Conservation (phyloP, 805 yeast genomes). For the Starmerella sp. region DNA sequence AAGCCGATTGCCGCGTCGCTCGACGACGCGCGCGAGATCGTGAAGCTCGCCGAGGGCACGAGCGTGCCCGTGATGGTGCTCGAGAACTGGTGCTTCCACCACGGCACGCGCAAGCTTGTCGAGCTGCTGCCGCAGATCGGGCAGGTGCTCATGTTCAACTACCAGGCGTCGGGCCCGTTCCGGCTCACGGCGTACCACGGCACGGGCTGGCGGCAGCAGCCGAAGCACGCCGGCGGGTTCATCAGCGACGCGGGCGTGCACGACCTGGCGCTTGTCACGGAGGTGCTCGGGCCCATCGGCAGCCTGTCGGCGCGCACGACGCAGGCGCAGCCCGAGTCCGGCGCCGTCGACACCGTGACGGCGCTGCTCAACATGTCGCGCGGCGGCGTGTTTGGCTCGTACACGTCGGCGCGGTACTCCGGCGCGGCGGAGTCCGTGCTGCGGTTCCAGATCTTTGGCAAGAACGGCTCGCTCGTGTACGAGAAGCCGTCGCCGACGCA, state of each 20-base stretch:
- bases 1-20: slow-evolving; percentile 87
- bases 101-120: slow-evolving; percentile 45
- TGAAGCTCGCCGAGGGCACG: slow-evolving; percentile 48
- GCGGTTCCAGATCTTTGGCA: slow-evolving; percentile 63
- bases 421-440: slow-evolving; percentile 69
- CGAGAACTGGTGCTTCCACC: slow-evolving; percentile 77
- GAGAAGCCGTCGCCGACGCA: slow-evolving; percentile 46
- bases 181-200: slow-evolving; percentile 38
- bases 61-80: slow-evolving; percentile 62
- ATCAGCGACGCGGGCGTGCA: slow-evolving; percentile 95
- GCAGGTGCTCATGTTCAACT: slow-evolving; percentile 32
- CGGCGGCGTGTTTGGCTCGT: slow-evolving; percentile 64
- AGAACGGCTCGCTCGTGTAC: slow-evolving; percentile 59
- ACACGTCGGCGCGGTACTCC: slow-evolving; percentile 76
- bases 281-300: slow-evolving; percentile 62
- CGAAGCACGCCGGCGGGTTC: slow-evolving; percentile 88
- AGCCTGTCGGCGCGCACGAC: slow-evolving; percentile 64
- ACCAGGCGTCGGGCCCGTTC: slow-evolving; percentile 42
- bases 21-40: slow-evolving; percentile 70
- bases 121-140: slow-evolving; percentile 63
- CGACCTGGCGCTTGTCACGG: slow-evolving; percentile 78
- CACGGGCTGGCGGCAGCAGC: slow-evolving; percentile 80
- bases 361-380: slow-evolving; percentile 48
- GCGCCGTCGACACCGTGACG: slow-evolving; percentile 70
- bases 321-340: slow-evolving; percentile 67